Evolutionary conservation across 2,329 filamentous ascomycete genomes (phyloP).

Genomic region (Scedosporium aurantiacum): DNA sequence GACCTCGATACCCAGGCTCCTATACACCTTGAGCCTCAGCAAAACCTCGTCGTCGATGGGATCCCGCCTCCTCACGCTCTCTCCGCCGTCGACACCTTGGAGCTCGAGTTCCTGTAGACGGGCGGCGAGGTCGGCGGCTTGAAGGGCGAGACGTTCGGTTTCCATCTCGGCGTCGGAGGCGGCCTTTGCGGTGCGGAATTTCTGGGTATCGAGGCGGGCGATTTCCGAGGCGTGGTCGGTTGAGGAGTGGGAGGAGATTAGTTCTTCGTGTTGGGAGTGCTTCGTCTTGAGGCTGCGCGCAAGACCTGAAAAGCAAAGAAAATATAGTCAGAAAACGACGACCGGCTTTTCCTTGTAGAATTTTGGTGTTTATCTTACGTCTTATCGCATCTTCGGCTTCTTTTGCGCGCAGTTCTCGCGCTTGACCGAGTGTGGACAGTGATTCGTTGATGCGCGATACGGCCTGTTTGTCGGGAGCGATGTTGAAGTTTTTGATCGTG

Average conservation of each 20-base stretch:
- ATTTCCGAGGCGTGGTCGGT: conserved; percentile 75
- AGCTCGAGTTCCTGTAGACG: conserved; percentile 73
- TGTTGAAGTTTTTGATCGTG: conserved; percentile 93
- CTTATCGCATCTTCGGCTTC: conserved; percentile 58
- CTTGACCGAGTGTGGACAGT: conserved; percentile 70
- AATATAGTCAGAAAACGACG: neutral
- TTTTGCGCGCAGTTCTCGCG: conserved; percentile 65
- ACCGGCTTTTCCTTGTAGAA: neutral
- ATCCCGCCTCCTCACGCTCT: conserved; percentile 24
- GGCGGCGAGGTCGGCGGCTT: conserved; percentile 63
- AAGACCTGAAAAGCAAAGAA: conserved; percentile 50
- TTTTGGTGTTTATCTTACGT: conserved; percentile 30
- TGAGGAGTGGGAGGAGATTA: conserved; percentile 62
- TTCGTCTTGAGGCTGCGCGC: conserved; percentile 66
- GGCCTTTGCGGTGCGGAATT: conserved; percentile 89
- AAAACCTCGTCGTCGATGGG: conserved; percentile 52
- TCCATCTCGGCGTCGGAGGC: conserved; percentile 86
- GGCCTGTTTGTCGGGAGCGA: conserved; percentile 73
- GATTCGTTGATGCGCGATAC: conserved; percentile 77
- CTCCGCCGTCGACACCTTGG: conserved; percentile 68
- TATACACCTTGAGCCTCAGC: conserved; percentile 80
- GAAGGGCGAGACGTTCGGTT: conserved; percentile 76
- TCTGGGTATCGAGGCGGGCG: conserved; percentile 77
- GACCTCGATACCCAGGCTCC: conserved; percentile 81
- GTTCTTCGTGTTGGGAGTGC: conserved; percentile 65